Base-by-base conservation (phyloP, 805 yeast genomes). In the Nakazawaea molendinolei region DNA sequence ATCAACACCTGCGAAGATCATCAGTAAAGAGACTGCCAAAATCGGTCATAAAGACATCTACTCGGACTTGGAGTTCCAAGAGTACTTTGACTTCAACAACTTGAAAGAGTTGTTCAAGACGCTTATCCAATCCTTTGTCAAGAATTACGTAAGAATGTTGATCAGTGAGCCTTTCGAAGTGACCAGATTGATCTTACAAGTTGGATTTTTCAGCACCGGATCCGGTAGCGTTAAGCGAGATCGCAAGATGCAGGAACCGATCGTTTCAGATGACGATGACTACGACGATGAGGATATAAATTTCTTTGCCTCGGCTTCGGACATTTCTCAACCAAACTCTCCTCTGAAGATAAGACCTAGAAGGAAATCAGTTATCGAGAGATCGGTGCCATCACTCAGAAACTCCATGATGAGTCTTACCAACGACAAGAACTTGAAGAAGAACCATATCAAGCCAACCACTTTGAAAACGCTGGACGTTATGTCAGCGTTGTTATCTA, bases 121-220 rank as follows among this genome's bases (percentile, higher is more conserved):
- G 27, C 63, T 86, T 41, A 56, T 76, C 17, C 65, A 70, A 52
- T 75, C 82, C 30, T 75, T 86, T 42, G 49, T 78, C 34, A 74
- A 75, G 44, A 80, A 78, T 44, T 90, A 92, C 60, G 56, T 76
- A 37, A 77, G 76, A 41, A 75, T 79, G 30, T 55, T 86, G 22
- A 52, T 84, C 7, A 72, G 85, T 14, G 97, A 92, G 57, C 97
- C 98, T 2, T 79, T 89, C 56, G 97, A 90, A 47, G 81, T 85
- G 13, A 74, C 84, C 5, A 68, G 90, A 38, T 66, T 86, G 45
- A 64, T 89, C 19, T 59, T 87, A 39, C 97, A 92, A 56, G 81
- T 85, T 10, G 95, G 95, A 3, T 73, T 70, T 22, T 79, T 81
- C 51, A 52, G 53, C 16, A 56, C 60, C 19, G 48, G 12, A 8